Evolutionary conservation across 805 yeast species (phyloP), one percentile per base, ranked within the genome.

Genomic region (Brettanomyces sp.): DNA sequence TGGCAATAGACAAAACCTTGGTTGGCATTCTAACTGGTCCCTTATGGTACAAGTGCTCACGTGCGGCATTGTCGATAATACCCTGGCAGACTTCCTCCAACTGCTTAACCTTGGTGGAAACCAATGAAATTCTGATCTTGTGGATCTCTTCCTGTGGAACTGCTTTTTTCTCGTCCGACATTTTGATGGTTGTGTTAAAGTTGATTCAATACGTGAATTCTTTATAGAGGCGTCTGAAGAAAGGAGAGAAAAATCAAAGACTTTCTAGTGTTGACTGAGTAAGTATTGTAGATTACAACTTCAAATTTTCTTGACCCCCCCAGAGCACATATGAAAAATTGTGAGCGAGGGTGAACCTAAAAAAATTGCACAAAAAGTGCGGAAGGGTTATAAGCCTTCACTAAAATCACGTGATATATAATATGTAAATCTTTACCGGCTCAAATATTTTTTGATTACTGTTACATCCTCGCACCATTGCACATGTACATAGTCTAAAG

Each of bases 1-100:
- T 93, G 77, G 95, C 80, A 78, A 93, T 80, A 77, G 85, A 88
- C 69, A 93, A 85, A 64, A 85, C 93, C 85, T 90, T 93, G 76
- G 99, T 93, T 80, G 99, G 99, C 79, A 93, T 76, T 86, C 99
- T 90, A 69, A 93, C 96, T 64, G 99, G 99, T 70, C 99, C 99
- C 81, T 89, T 91, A 84, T 88, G 89, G 72, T 75, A 79, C 68
- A 90, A 79, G 65, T 84, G 73, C 76, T 80, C 74, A 71, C 77
- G 78, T 72, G 76, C 77, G 72, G 98, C 96, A 68, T 87, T 89
- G 72, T 69, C 73, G 74, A 90, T 78, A 68, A 91, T 85, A 85
- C 82, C 85, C 66, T 82, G 78, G 65, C 95, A 88, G 65, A 93
- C 97, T 73, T 84, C 85, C 81, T 93, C 99, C 71, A 93, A 82